Evolutionary conservation across 1,284 basidiomycete genomes (phyloP).

Genomic region (Amylostereum areolatum): DNA sequence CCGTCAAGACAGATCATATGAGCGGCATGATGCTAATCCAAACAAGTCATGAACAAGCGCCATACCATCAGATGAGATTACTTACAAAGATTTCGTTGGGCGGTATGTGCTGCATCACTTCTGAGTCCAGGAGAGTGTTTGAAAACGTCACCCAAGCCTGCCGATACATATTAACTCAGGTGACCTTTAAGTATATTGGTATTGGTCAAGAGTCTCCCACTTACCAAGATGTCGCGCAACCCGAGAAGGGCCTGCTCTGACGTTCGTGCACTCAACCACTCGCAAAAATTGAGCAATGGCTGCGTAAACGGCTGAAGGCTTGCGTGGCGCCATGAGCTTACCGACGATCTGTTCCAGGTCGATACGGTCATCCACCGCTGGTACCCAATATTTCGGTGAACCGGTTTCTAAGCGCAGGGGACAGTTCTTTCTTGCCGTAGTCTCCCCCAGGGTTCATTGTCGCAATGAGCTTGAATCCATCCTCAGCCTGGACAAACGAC

Average conservation of each 20-base stretch:
- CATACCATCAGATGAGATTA: conserved; percentile 11
- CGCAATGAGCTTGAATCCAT: conserved; percentile 85
- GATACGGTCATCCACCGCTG: conserved; percentile 68
- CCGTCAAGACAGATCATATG: conserved; percentile 86
- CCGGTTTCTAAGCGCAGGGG: conserved; percentile 93
- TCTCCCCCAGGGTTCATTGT: conserved; percentile 99
- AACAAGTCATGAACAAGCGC: conserved; percentile 7
- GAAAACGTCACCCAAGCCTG: conserved; percentile 93
- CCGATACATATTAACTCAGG: conserved; percentile 1
- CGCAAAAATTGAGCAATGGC: conserved; percentile 73
- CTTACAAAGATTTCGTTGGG: conserved; percentile 68
- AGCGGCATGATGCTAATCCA: conserved; percentile 74
- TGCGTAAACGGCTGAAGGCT: conserved; percentile 56
- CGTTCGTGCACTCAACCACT: conserved; percentile 71
- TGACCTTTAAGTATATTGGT: conserved; percentile 6
- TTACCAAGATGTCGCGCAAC: conserved; percentile 85
- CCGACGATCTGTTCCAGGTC: conserved; percentile 83
- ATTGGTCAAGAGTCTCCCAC: conserved; percentile 19
- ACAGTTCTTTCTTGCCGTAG: conserved; percentile 98
- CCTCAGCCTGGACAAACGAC: conserved; percentile 59
- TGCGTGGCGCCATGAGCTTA: conserved; percentile 63
- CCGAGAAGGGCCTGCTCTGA: conserved; percentile 69
- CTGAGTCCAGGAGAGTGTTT: conserved; percentile 51
- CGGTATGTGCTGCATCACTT: conserved; percentile 31
- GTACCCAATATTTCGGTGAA: conserved; percentile 99